Evolutionary conservation across 2,329 filamentous ascomycete genomes (phyloP).

Genomic region (Pseudocercospora eumusae): DNA sequence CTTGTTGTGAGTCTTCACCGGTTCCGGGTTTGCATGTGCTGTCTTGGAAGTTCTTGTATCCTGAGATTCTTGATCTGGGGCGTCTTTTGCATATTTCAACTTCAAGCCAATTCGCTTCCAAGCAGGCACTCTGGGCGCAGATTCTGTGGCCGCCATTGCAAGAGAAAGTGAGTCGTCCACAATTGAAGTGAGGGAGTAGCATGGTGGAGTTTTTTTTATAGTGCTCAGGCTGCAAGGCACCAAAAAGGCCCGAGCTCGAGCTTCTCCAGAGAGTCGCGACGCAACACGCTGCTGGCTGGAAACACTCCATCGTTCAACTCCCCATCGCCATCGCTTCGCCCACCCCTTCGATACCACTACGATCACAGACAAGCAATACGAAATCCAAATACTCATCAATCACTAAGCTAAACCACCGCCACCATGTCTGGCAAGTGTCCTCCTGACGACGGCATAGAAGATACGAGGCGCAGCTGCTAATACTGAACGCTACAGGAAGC

Average conservation of each 20-base stretch:
- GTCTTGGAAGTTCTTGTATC: constrained; percentile 6
- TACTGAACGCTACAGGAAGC: constrained; percentile 58
- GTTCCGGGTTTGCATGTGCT: neutral
- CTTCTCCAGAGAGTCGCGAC: constrained; percentile 2
- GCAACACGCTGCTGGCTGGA: constrained; percentile 8
- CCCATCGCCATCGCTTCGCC: neutral
- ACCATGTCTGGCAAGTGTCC: constrained; percentile 37
- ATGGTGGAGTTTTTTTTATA: neutral
- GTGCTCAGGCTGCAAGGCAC: neutral
- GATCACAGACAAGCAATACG: neutral
- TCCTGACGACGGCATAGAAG: constrained; percentile 4
- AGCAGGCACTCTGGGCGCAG: constrained; percentile 50
- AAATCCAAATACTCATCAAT: neutral
- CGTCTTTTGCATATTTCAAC: constrained; percentile 56
- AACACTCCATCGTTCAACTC: neutral
- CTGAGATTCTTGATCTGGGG: constrained; percentile 16
- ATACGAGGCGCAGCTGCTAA: constrained; percentile 28
- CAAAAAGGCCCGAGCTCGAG: constrained; percentile 3
- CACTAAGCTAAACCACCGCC: constrained; percentile 19
- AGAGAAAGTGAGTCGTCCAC: neutral
- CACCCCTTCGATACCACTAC: neutral
- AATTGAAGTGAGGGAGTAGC: neutral
- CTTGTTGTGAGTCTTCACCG: constrained; percentile 15
- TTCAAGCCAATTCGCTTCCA: constrained; percentile 64
- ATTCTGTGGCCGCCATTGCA: neutral